Percentiles rank a stretch among this genome's conserved stretches.
These are phyloP conservation scores for Lizonia empirigonia DNA, from an alignment of 2,329 filamentous ascomycete genomes.

Conservation along the genomic window DNA sequence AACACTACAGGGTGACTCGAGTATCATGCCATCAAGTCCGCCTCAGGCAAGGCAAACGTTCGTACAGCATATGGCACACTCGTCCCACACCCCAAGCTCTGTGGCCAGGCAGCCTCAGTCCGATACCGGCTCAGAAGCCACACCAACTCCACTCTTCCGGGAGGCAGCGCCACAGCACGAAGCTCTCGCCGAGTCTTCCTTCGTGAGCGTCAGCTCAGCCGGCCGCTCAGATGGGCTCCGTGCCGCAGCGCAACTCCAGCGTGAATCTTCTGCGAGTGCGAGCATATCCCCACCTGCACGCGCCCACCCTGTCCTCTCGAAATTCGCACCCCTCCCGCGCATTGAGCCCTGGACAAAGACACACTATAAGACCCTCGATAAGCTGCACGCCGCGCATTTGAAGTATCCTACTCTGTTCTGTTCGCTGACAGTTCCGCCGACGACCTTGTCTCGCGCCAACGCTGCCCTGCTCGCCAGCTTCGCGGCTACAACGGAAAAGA, in stretches of 20 bases:
- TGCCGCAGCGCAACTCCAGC: slow-evolving; percentile 10
- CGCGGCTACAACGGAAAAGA: slow-evolving; percentile 24
- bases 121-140: slow-evolving; percentile 1
- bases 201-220: slow-evolving; percentile 14
- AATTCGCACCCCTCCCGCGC: slow-evolving; percentile 39
- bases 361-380: slow-evolving; percentile 48
- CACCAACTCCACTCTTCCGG: slow-evolving; percentile 22
- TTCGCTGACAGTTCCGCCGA: slow-evolving; percentile 19
- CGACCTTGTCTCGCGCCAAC: slow-evolving; percentile 35
- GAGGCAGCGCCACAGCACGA: not conserved
- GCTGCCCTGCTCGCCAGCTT: slow-evolving; percentile 35
- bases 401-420: slow-evolving; percentile 41
- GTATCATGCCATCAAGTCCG: slow-evolving; percentile 29
- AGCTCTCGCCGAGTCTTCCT: slow-evolving; percentile 3
- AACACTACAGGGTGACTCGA: slow-evolving; percentile 24
- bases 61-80: slow-evolving; percentile 25
- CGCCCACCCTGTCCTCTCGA: slow-evolving; percentile 35
- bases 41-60: slow-evolving; percentile 26
- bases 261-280: slow-evolving; percentile 14
- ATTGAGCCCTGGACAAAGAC: slow-evolving; percentile 49
- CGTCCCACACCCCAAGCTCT: slow-evolving; percentile 18
- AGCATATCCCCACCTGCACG: slow-evolving; percentile 12
- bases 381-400: slow-evolving; percentile 42
- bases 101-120: not conserved
- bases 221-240: slow-evolving; percentile 11